phyloP scores from a whole-genome alignment of 2,329 filamentous ascomycete genomes.

The Colletotrichum gloeosporioides region DNA sequence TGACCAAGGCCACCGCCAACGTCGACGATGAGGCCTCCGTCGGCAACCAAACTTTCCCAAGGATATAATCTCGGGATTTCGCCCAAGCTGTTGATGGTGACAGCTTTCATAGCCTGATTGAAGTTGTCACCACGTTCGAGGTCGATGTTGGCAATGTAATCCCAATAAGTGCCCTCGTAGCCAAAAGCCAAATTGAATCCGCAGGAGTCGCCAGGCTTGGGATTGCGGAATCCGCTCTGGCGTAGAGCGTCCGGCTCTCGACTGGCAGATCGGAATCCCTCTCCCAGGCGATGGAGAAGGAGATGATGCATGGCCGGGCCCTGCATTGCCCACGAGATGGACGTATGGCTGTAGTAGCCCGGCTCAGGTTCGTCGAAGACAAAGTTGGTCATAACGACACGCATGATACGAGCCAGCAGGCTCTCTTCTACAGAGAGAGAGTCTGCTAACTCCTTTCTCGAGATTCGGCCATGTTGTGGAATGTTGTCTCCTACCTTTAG shows the following conservation, averaged over 20 bases:
- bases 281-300: neutral
- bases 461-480: neutral
- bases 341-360: neutral
- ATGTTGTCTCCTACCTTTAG: neutral
- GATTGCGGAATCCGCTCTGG: neutral
- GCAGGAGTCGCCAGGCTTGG: neutral
- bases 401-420: neutral
- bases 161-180: neutral
- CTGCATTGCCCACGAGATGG: neutral
- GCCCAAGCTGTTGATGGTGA: neutral
- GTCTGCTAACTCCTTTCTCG: neutral
- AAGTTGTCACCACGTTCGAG: neutral
- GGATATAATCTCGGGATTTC: neutral
- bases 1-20: neutral
- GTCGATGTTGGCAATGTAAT: neutral
- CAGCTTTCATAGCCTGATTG: neutral
- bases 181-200: neutral
- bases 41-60: neutral
- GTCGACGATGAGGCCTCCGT: neutral
- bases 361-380: neutral
- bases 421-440: neutral
- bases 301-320: neutral
- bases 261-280: neutral
- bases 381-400: neutral
- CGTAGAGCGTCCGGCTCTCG: neutral